Evolutionary conservation across 345 rosid genomes (phyloP).

Genomic region (Populus alba): DNA sequence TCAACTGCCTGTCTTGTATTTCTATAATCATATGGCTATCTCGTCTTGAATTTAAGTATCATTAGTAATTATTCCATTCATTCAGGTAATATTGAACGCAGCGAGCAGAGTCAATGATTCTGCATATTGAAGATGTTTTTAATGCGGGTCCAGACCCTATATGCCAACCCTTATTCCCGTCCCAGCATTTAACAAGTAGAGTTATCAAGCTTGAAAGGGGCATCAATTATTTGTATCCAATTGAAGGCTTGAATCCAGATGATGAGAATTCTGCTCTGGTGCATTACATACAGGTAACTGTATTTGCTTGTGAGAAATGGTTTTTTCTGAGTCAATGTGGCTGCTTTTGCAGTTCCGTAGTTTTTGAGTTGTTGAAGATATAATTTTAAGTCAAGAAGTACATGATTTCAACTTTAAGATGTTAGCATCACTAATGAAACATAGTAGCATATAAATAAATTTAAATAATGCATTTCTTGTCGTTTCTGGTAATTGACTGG

Average conservation of each 20-base stretch:
- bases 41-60: slow-evolving; percentile 5
- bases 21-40: neutral
- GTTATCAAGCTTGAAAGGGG: slow-evolving; percentile 69
- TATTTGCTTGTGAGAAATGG: neutral
- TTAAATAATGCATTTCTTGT: neutral
- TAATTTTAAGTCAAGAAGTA: no score
- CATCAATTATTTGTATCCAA: slow-evolving; percentile 49
- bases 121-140: slow-evolving; percentile 58
- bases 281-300: slow-evolving; percentile 82
- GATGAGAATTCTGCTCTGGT: slow-evolving; percentile 81
- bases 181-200: slow-evolving; percentile 78
- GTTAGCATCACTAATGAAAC: no score
- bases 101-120: slow-evolving; percentile 72
- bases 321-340: neutral
- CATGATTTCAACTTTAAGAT: no score
- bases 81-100: slow-evolving; percentile 68
- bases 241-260: slow-evolving; percentile 68
- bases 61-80: slow-evolving; percentile 7
- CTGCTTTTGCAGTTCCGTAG: neutral
- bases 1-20: neutral
- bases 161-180: slow-evolving; percentile 69
- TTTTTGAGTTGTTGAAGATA: neutral
- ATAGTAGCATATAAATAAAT: no score
- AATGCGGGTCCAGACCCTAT: slow-evolving; percentile 55
- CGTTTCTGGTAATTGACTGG: neutral